Evolutionary conservation across 768 basidiomycete species (phyloP), one percentile per base, ranked within the genome.

Genomic region (Dentipellis sp.): DNA sequence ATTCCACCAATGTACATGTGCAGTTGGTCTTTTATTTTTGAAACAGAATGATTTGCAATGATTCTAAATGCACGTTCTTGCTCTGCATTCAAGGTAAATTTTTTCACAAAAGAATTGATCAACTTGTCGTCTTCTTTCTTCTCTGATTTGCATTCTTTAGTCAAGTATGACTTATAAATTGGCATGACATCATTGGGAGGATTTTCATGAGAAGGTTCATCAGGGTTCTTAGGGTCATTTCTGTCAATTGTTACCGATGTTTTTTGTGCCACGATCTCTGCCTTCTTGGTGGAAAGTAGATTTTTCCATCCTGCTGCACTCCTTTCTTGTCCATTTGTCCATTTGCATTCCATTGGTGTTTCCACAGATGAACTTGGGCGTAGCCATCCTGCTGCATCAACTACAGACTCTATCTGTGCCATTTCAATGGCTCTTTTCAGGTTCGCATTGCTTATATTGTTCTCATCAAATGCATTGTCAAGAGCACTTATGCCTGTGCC

Each of bases 51-150:
- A 23, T 62, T 57, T 11, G 60, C 60, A 49, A 65, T 53, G 38
- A 65, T 63, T 9, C 53, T 29, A 36, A 63, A 65, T 12, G 62
- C 62, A 37, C 61, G 17, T 34, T 47, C 40, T 39, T 64, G 62
- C 39, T 64, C 63, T 22, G 36, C 29, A 52, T 64, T 64, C 34
- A 64, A 48, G 5, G 39, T 40, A 36, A 47, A 45, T 21, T 50
- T 23, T n/a, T 22, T 21, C 16, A 23, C 36, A 8, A 50, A 36
- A 22, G 21, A 16, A 39, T 38, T 12, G 42, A 53, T 53, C 11
- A 19, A 10, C 6, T 19, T 2, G 12, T 10, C 12, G 22, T 40
- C 52, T 12, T 39, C 21, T 22, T 38, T 11, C 16, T 45, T 38
- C 10, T 40, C 16, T 3, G 52, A 11, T 12, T 39, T 6, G 19